These are phyloP conservation scores for Fusarium subglutinans DNA, from an alignment of 2,329 filamentous ascomycete species.

Conservation along the genomic window DNA sequence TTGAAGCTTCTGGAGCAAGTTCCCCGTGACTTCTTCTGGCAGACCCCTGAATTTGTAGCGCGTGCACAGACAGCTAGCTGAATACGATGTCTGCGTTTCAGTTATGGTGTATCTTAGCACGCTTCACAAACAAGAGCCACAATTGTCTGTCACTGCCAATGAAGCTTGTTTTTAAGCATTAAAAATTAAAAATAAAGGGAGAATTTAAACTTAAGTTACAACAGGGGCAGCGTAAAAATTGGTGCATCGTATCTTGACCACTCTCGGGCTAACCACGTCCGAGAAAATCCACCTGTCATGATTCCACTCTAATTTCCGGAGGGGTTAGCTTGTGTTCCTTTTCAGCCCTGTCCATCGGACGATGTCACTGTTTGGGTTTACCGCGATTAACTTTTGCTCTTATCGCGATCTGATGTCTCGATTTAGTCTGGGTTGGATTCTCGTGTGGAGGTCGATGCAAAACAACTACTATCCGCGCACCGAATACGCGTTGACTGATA, in stretches of 20 bases:
- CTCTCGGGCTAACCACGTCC: not conserved
- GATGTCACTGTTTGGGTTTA: not conserved
- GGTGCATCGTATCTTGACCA: not conserved
- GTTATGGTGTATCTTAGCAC: not conserved
- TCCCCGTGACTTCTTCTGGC: not conserved
- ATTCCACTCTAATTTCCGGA: slow-evolving; percentile 27
- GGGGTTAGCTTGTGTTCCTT: not conserved
- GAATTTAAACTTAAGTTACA: not conserved
- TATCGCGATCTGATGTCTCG: not conserved
- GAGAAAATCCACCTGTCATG: not conserved
- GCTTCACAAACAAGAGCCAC: not conserved
- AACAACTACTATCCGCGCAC: not conserved
- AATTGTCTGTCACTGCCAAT: slow-evolving; percentile 6
- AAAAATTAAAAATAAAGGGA: not conserved
- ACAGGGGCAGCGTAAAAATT: not conserved
- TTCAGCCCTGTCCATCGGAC: slow-evolving; percentile 7
- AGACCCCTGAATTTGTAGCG: not conserved
- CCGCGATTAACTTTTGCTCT: not conserved
- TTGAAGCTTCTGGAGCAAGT: not conserved
- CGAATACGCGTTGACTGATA: not conserved
- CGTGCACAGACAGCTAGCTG: not conserved
- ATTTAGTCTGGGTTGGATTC: not conserved
- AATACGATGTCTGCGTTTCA: not conserved
- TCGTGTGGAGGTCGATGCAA: not conserved
- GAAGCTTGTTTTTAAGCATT: slow-evolving; percentile 32